Percentiles rank a stretch among this genome's conserved stretches.
phyloP scores from a whole-genome alignment of 108 stramenopile species.

The Discostella stelligeroides region DNA sequence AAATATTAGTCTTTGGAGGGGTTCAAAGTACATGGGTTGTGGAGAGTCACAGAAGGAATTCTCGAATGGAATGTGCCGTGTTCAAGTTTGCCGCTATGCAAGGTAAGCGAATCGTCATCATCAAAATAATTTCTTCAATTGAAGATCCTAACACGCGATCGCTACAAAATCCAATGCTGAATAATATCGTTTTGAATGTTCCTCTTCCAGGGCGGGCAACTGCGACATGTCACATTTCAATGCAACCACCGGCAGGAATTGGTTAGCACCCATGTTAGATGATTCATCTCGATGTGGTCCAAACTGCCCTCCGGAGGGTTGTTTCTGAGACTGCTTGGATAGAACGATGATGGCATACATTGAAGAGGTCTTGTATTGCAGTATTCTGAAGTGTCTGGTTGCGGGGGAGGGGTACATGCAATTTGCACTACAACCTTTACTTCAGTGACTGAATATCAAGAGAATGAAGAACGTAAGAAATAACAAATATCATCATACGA shows the following conservation, averaged over 20 bases:
- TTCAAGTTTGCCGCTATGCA: slow-evolving; percentile 39
- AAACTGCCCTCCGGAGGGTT: slow-evolving; percentile 39
- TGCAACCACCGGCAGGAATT: slow-evolving; percentile 17
- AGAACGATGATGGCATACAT: no score
- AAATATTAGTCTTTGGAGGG: slow-evolving; percentile 15
- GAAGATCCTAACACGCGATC: no score
- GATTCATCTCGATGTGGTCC: slow-evolving; percentile 25
- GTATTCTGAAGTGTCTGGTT: no score
- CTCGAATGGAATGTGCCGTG: slow-evolving; percentile 23
- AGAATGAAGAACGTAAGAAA: no score
- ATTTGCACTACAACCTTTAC: no score
- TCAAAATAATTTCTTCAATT: background rate
- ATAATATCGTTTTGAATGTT: background rate
- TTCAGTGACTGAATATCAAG: no score
- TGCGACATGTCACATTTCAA: slow-evolving; percentile 34
- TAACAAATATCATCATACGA: no score
- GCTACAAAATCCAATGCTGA: no score
- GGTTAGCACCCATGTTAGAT: slow-evolving; percentile 27
- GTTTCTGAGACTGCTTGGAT: slow-evolving; percentile 21
- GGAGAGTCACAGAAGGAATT: slow-evolving; percentile 27
- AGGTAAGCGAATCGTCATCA: slow-evolving; percentile 1
- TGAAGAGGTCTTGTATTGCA: no score
- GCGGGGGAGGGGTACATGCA: no score
- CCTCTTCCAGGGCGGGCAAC: slow-evolving; percentile 23
- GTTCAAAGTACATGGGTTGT: slow-evolving; percentile 33